These are phyloP conservation scores for Potentilla sterilis DNA, from an alignment of 306 rosid genomes.

Conservation along the genomic window DNA sequence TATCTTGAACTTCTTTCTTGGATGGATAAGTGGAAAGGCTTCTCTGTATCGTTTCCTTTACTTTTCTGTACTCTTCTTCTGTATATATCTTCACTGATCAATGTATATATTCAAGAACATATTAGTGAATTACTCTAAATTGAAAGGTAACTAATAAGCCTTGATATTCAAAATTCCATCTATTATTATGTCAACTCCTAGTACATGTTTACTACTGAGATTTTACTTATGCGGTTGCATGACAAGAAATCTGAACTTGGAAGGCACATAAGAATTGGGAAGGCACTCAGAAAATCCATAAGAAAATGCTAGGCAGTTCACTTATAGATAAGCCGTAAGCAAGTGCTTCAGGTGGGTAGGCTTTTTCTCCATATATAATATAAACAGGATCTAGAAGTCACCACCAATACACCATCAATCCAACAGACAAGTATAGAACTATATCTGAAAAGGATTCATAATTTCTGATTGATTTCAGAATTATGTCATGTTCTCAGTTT, in stretches of 20 bases:
- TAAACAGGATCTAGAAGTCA: background rate
- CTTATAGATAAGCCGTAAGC: background rate
- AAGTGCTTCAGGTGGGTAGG: background rate
- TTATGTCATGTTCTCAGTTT: background rate
- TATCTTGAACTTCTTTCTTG: conserved; percentile 69
- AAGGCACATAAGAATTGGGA: background rate
- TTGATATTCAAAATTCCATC: background rate
- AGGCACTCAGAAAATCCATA: background rate
- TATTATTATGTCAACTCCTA: background rate
- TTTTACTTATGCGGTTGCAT: background rate
- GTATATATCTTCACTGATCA: conserved; percentile 64
- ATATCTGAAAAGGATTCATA: background rate
- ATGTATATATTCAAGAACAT: conserved; percentile 18
- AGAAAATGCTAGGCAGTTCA: background rate
- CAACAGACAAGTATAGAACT: background rate
- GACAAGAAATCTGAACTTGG: background rate
- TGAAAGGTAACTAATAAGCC: background rate
- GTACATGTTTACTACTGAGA: background rate
- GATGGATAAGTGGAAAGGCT: conserved; percentile 54
- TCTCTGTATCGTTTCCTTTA: conserved; percentile 53
- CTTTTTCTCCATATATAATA: background rate
- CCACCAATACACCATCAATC: background rate
- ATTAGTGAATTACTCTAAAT: background rate
- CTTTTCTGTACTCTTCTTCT: conserved; percentile 54
- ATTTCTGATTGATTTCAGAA: background rate